These are phyloP conservation scores for Galium porrigens DNA, from an alignment of 305 asterid species.

Conservation along the genomic window DNA sequence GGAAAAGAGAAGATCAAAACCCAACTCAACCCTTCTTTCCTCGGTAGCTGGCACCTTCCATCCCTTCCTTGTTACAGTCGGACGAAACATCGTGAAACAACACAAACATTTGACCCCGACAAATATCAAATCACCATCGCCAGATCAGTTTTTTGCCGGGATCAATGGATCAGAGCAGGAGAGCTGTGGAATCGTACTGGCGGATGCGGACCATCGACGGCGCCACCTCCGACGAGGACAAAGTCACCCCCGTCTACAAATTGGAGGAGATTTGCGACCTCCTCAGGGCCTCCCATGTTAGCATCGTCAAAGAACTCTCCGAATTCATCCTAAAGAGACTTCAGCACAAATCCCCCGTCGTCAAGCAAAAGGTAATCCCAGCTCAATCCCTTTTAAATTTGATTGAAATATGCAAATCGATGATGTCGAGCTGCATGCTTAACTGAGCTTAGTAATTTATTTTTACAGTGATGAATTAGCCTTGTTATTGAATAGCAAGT, in stretches of 20 bases:
- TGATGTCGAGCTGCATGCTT: too few relatives aligned
- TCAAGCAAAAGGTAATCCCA: slow-evolving; percentile 58
- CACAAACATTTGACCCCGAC: not conserved
- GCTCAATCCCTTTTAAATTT: not conserved
- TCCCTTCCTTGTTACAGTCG: not conserved
- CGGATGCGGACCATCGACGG: slow-evolving; percentile 71
- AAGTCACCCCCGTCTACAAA: slow-evolving; percentile 91
- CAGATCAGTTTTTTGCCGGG: not conserved
- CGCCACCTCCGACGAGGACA: slow-evolving; percentile 88
- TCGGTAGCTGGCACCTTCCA: not conserved
- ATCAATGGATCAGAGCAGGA: slow-evolving; percentile 83
- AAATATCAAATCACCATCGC: not conserved
- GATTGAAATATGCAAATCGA: not conserved
- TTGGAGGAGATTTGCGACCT: slow-evolving; percentile 85
- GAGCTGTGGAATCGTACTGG: slow-evolving; percentile 99
- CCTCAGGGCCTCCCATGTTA: slow-evolving; percentile 60
- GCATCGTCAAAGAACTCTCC: slow-evolving; percentile 76
- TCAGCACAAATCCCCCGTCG: slow-evolving; percentile 77
- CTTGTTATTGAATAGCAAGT: not conserved
- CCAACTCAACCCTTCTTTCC: not conserved
- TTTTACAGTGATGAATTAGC: too few relatives aligned
- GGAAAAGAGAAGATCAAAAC: not conserved
- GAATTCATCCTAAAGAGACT: slow-evolving; percentile 87
- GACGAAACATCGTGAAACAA: not conserved
- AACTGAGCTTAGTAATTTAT: too few relatives aligned